Evolutionary conservation across 441 rosid genomes (phyloP).

Genomic region (Jatropha multifida): DNA sequence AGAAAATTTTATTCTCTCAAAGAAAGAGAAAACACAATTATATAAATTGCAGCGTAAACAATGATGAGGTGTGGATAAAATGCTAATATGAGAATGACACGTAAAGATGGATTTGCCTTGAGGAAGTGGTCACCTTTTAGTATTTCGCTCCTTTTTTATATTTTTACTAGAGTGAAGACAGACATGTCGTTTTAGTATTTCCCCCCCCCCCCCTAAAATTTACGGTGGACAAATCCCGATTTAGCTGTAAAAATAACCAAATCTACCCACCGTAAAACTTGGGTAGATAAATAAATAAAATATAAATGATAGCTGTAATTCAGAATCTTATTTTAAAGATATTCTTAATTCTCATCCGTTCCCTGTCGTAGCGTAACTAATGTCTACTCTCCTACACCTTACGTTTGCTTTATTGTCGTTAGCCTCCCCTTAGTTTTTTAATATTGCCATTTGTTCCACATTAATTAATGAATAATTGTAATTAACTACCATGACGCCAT

Average conservation of each 20-base stretch:
- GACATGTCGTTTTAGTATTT: background rate
- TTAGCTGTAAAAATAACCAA: background rate
- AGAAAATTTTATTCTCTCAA: too few species aligned
- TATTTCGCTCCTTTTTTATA: background rate
- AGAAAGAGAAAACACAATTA: background rate
- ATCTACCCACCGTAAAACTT: background rate
- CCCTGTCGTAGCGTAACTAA: slow-evolving; percentile 41
- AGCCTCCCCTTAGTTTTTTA: background rate
- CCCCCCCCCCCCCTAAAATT: background rate
- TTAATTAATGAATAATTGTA: background rate
- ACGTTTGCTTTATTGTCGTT: background rate
- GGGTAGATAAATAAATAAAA: background rate
- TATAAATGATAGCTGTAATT: slow-evolving; percentile 2
- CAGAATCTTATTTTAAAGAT: slow-evolving; percentile 28
- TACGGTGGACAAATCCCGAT: background rate
- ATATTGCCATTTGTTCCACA: background rate
- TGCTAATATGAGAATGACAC: background rate
- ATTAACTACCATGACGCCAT: background rate
- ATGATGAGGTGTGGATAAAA: background rate
- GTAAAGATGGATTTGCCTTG: background rate
- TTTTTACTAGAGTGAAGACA: background rate
- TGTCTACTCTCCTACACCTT: background rate
- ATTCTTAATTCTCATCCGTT: background rate
- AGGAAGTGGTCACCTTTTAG: background rate
- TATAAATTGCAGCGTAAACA: too few species aligned